Evolutionary conservation across 176 grass and related monocot species (phyloP).

Genomic region (Tuctoria greenei): DNA sequence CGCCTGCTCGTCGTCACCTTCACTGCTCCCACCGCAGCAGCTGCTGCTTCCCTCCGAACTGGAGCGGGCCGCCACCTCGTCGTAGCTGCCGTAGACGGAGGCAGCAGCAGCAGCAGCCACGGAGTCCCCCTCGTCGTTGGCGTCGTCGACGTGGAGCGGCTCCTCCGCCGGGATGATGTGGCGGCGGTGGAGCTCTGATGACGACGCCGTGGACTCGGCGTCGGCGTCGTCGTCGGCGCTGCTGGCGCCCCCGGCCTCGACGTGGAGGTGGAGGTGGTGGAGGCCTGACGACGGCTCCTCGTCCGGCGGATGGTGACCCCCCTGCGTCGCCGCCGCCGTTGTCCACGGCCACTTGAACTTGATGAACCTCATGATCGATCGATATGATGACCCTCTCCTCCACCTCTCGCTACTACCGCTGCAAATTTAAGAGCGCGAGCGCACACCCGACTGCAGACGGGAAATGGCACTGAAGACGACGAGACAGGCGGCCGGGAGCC

Average conservation of each 20-base stretch:
- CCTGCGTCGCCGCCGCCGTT: background rate
- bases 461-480: background rate
- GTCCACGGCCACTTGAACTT: background rate
- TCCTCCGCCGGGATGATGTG: conserved; percentile 38
- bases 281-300: background rate
- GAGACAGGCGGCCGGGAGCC: background rate
- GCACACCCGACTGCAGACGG: background rate
- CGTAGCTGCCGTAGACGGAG: background rate
- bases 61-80: background rate
- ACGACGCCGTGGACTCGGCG: conserved; percentile 15
- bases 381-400: background rate
- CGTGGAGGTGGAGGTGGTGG: conserved; percentile 14
- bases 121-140: background rate
- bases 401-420: background rate
- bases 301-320: background rate
- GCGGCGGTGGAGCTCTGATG: conserved; percentile 4
- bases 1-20: background rate
- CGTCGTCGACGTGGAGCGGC: conserved; percentile 17
- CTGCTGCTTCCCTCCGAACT: background rate
- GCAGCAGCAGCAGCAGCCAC: no score
- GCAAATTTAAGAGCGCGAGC: background rate
- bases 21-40: background rate
- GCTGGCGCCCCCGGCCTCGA: background rate
- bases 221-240: no score
- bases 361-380: background rate